Evolutionary conservation across 768 basidiomycete genomes (phyloP).

Genomic region (Hygrocybe coccinea): DNA sequence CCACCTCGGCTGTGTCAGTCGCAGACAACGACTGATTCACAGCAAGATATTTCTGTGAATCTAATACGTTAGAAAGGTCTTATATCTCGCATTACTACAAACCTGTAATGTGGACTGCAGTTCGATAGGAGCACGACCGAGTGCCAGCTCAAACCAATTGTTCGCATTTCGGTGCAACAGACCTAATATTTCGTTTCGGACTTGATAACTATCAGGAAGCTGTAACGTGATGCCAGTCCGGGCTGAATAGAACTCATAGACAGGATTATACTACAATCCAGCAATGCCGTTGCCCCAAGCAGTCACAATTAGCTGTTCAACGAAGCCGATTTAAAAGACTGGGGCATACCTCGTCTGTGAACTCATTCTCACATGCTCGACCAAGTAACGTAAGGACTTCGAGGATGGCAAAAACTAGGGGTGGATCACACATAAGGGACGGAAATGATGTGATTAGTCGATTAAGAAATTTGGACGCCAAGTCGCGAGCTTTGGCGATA

Average conservation of each 20-base stretch:
- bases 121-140: conserved; percentile 87
- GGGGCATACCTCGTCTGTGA: conserved; percentile 71
- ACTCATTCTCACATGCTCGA: conserved; percentile 86
- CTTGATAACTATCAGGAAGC: conserved; percentile 79
- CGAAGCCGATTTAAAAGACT: background rate
- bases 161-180: conserved; percentile 70
- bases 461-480: conserved; percentile 80
- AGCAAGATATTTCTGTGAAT: conserved; percentile 76
- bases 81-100: conserved; percentile 14
- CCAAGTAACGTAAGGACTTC: conserved; percentile 89
- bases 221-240: conserved; percentile 69
- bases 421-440: conserved; percentile 86
- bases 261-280: conserved; percentile 71
- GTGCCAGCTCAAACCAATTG: conserved; percentile 81
- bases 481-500: conserved; percentile 71
- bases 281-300: background rate
- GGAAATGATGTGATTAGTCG: conserved; percentile 87
- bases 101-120: conserved; percentile 90
- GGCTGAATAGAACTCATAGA: conserved; percentile 77
- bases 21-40: conserved; percentile 63
- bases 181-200: conserved; percentile 77
- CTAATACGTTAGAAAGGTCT: conserved; percentile 1
- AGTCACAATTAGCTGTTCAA: background rate
- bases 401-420: conserved; percentile 82
- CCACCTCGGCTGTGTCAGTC: conserved; percentile 80